Base-by-base conservation (phyloP, 192 early-diverging fungal species). In the Podila clonocystis region DNA sequence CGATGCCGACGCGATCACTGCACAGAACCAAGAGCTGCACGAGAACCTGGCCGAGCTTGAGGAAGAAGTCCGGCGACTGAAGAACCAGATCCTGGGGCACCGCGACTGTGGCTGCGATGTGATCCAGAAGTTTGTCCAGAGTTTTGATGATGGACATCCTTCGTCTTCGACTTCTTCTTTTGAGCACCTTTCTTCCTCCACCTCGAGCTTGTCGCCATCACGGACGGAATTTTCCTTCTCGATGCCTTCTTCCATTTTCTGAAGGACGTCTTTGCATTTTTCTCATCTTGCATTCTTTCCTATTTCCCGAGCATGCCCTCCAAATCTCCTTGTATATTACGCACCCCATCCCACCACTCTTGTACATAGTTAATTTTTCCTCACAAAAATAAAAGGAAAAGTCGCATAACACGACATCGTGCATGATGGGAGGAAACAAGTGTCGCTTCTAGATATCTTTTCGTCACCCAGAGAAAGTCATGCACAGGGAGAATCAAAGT, bases 101-200 rank as follows among this genome's bases (percentile, higher is more conserved):
- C 77, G 70, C 34, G 66, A 69, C 26, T 80, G 77, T 52, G 67
- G 67, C 19, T 80, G 77, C 17, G 70, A 72, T 50, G 77, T 80
- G 28, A 73, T 80, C 57, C 70, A 80, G 30, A 72, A 80, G 62
- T 80, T 80, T 52, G 66, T 65, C 20, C 33, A 65, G 13, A 80
- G 61, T 62, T 73, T 73, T 55, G 67, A 57, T 4, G 17, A 28
- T 22, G 41, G 20, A 29, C 34, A 9, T 4, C 9, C 34, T 36
- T 52, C 30, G 8, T 36, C 22, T 12, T 26, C 31, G 6, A 5
- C 24, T 26, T 20, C 20, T 12, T 29, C 41, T 28, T n/a, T 36
- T 36, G 34, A 36, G 34, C 9, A 36, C 34, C 34, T 4, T 15
- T 34, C 22, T 5, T 30, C 41, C 7, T 34, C n/a, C 15, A 50